A percentile compares a stretch with the other conserved stretches of the same genome.
Conservation (phyloP, 2,329 filamentous ascomycete genomes). For the Apiospora sp. region DNA sequence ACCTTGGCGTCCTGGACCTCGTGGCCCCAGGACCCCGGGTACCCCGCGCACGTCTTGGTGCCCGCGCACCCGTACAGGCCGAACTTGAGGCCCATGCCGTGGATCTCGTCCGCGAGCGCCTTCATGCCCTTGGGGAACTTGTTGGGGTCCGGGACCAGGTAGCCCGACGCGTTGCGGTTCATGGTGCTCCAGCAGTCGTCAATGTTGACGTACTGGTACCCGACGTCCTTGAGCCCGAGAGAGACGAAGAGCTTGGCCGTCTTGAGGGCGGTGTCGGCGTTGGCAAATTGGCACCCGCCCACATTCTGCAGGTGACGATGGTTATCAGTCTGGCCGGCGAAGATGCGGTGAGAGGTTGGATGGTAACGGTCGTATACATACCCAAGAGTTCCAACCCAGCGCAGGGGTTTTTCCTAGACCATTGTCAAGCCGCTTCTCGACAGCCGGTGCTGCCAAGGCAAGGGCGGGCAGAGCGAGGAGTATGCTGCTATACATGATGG, state of each 20-base stretch:
- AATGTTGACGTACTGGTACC: slow-evolving; percentile 33
- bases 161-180: slow-evolving; percentile 11
- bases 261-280: slow-evolving; percentile 23
- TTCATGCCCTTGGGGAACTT: slow-evolving; percentile 50
- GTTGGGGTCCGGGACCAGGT: slow-evolving; percentile 15
- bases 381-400: slow-evolving; percentile 34
- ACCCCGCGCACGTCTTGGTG: slow-evolving; percentile 58
- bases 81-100: slow-evolving; percentile 47
- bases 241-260: slow-evolving; percentile 20
- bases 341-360: no score
- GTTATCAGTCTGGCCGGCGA: not conserved
- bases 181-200: slow-evolving; percentile 33
- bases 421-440: slow-evolving; percentile 29
- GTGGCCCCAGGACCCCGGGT: slow-evolving; percentile 58
- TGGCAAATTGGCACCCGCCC: slow-evolving; percentile 11
- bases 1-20: slow-evolving; percentile 60
- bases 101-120: slow-evolving; percentile 45
- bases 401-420: slow-evolving; percentile 32
- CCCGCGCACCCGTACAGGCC: slow-evolving; percentile 53
- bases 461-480: slow-evolving; percentile 18
- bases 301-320: not conserved
- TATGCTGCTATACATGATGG: not conserved
- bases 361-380: not conserved
- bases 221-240: slow-evolving; percentile 29
- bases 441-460: not conserved